These are phyloP conservation scores for Trichoderma breve DNA, from an alignment of 2,329 filamentous ascomycete genomes.

Conservation along the genomic window DNA sequence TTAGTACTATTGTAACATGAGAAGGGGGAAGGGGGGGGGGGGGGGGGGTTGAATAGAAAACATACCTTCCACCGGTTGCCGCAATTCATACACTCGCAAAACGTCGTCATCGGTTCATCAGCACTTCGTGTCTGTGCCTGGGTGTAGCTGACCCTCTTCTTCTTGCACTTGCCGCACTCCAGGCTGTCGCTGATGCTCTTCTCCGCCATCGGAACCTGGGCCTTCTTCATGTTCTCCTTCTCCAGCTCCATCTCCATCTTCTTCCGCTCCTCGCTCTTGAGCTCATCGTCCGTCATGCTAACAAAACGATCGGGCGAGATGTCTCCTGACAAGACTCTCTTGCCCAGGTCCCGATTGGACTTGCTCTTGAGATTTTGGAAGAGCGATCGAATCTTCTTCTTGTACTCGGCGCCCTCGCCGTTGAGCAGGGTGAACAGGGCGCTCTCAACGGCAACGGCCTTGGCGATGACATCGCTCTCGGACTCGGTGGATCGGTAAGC, in stretches of 20 bases:
- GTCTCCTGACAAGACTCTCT: constrained; percentile 70
- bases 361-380: constrained; percentile 95
- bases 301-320: constrained; percentile 75
- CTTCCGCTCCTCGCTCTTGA: constrained; percentile 82
- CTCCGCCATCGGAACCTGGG: constrained; percentile 89
- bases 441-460: constrained; percentile 77
- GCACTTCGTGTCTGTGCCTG: constrained; percentile 95
- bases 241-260: constrained; percentile 73
- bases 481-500: constrained; percentile 68
- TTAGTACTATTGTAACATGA: background rate
- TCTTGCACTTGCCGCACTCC: constrained; percentile 85
- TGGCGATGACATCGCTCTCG: constrained; percentile 67
- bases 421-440: constrained; percentile 70
- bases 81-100: constrained; percentile 69
- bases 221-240: constrained; percentile 94
- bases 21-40: too few relatives aligned
- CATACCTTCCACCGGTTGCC: constrained; percentile 71
- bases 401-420: constrained; percentile 73
- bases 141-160: constrained; percentile 92
- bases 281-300: constrained; percentile 82
- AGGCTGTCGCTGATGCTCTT: constrained; percentile 86
- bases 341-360: constrained; percentile 74
- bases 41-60: background rate
- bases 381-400: constrained; percentile 83
- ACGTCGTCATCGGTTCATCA: constrained; percentile 87